Evolutionary conservation across 2,329 filamentous ascomycete genomes (phyloP), one percentile per base, ranked within the genome.

Genomic region (Coccinonectria pachysandricola): DNA sequence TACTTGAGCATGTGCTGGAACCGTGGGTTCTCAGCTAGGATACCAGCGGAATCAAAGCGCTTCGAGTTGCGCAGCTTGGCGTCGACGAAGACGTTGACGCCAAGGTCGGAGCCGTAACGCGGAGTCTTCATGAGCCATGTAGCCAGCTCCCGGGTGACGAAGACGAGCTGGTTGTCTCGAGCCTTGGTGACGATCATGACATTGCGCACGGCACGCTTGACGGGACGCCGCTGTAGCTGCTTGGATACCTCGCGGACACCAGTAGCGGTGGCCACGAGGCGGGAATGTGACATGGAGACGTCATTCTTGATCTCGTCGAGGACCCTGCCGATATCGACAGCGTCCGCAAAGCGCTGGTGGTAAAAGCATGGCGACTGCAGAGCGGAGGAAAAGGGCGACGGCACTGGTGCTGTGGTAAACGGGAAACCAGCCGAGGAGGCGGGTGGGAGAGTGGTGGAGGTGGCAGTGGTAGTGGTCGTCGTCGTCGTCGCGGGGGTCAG

Each of bases 171-270:
- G 50, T 98, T 96, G 59, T 98, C 91, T 37, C 91, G 76, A 12
- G 91, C 91, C 59, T 96, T 98, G 35, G 91, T 98, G 39, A 98
- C 84, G 47, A 98, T 94, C 91, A 98, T 96, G 48, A 98, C 74
- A 52, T 85, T 95, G 48, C 75, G 76, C 23, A 98, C 87, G 8
- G 87, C 87, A 40, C 87, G 79, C 58, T 83, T 91, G 56, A 96
- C 85, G 12, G 91, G 88, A 20, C 85, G 75, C 30, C 88, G 76
- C 59, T 94, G 88, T 32, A 98, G 68, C 59, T 96, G 91, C 56
- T 92, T 88, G 10, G 86, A 92, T 8, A 98, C 87, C 57, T 98
- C 91, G 27, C 91, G 77, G 12, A 98, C 91, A 23, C 86, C 83
- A 0, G 85, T 93, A 26, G 91, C 91, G 1, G 91, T 98, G 62